Evolutionary conservation across 371 early-diverging fungal genomes (phyloP).

Genomic region (Apophysomyces sp.): DNA sequence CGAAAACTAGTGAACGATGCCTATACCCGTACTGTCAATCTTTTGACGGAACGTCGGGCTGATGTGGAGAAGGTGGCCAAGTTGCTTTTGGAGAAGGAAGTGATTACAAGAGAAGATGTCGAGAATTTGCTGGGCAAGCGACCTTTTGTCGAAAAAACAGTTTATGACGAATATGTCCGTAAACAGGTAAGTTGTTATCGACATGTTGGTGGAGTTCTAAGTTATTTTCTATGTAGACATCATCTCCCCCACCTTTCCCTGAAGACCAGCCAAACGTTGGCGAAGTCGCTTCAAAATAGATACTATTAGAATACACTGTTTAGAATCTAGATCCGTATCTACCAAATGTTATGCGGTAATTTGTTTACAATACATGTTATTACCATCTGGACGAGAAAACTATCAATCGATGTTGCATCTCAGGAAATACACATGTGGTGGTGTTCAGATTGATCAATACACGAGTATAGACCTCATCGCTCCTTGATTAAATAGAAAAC

Average conservation of each 20-base stretch:
- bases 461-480: too few relatives aligned
- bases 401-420: too few relatives aligned
- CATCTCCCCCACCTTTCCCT: slow-evolving; percentile 40
- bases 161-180: slow-evolving; percentile 66
- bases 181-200: slow-evolving; percentile 29
- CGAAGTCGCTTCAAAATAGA: slow-evolving; percentile 12
- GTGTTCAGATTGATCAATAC: too few relatives aligned
- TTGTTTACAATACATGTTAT: too few relatives aligned
- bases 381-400: too few relatives aligned
- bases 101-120: slow-evolving; percentile 95
- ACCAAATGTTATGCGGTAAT: too few relatives aligned
- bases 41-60: slow-evolving; percentile 79
- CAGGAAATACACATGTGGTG: too few relatives aligned
- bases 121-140: slow-evolving; percentile 85
- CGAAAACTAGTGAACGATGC: slow-evolving; percentile 80
- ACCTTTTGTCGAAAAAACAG: slow-evolving; percentile 79
- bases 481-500: too few relatives aligned
- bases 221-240: slow-evolving; percentile 13
- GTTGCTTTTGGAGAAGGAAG: slow-evolving; percentile 93
- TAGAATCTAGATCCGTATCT: too few relatives aligned
- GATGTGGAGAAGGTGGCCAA: slow-evolving; percentile 94
- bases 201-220: neutral
- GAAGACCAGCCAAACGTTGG: slow-evolving; percentile 26
- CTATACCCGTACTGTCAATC: slow-evolving; percentile 74
- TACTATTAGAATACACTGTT: neutral